Evolutionary conservation across 176 grass and related monocot genomes (phyloP).

Genomic region (Stipa capillata): DNA sequence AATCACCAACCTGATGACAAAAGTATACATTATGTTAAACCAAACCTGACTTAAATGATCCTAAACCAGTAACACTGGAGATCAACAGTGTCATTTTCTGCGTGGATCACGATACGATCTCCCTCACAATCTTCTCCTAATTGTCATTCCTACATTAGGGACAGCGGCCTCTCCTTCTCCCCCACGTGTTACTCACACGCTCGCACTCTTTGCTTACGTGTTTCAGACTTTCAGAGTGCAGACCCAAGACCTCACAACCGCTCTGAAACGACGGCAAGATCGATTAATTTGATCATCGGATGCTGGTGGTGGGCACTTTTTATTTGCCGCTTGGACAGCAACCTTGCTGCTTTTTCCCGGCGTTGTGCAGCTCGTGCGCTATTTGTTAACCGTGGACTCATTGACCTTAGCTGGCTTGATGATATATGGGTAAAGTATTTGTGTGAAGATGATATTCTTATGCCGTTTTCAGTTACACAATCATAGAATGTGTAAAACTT

Average conservation of each 20-base stretch:
- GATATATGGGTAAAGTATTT: not conserved
- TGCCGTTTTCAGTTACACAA: not conserved
- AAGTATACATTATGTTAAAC: not conserved
- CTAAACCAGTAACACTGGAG: not conserved
- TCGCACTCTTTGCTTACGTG: not conserved
- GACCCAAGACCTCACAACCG: constrained; percentile 1
- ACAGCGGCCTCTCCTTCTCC: not conserved
- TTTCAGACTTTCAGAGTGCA: not conserved
- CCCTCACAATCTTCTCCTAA: not conserved
- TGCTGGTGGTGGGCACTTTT: not conserved
- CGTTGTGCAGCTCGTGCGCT: constrained; percentile 17
- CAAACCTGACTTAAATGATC: not conserved
- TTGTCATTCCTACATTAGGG: not conserved
- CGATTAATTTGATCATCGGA: not conserved
- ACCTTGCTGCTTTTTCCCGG: not conserved
- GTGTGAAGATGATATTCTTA: not conserved
- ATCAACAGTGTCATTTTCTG: constrained; percentile 14
- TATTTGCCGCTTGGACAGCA: not conserved
- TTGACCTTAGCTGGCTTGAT: not conserved
- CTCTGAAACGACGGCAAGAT: not conserved
- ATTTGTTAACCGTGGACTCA: not conserved
- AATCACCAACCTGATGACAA: not conserved
- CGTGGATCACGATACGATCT: not conserved
- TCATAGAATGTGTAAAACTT: not conserved
- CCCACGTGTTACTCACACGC: not conserved